Evolutionary conservation across 345 rosid genomes (phyloP), one percentile per base, ranked within the genome.

Genomic region (Populus deltoides): DNA sequence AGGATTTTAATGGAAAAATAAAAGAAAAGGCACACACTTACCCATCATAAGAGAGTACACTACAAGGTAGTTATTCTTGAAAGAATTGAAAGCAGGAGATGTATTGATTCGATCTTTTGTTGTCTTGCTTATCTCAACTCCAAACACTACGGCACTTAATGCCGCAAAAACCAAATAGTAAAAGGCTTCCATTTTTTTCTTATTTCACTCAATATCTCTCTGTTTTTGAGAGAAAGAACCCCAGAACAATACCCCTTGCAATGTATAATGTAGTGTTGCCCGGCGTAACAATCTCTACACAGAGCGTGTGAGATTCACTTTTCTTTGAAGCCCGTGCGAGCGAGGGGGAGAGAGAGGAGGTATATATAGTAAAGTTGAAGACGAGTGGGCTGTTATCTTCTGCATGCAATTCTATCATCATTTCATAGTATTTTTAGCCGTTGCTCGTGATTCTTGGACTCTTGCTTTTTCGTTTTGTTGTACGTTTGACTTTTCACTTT

Each of bases 11-110:
- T 10, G 65, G 24, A 22, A 8, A 4, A 24, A 33, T 33, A 22
- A 53, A 16, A 53, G 59, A 25, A 25, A 59, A 13, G 6, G 51
- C 5, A 4, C 18, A 59, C 65, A 59, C 65, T 59, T 72, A 92
- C 96, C 91, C 93, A 92, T 92, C 96, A 90, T 90, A 82, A 92
- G 92, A 59, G 96, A 92, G 86, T 89, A 92, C 45, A 92, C 96
- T 16, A 90, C 47, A 73, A 92, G 90, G 73, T 92, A 92, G 70
- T 88, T 90, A 85, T 88, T 90, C 85, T 88, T 92, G 89, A 92
- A 90, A 81, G 88, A 75, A 84, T 85, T 82, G 89, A 92, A 92
- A 86, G 90, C 81, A 72, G 90, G 53, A 82, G 90, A 79, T 3
- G 92, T 89, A 81, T 80, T 83, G 79, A 86, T 73, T 24, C 92